Evolutionary conservation across 768 basidiomycete species (phyloP), one percentile per base, ranked within the genome.

Genomic region (Tricholoma hemisulphureum): DNA sequence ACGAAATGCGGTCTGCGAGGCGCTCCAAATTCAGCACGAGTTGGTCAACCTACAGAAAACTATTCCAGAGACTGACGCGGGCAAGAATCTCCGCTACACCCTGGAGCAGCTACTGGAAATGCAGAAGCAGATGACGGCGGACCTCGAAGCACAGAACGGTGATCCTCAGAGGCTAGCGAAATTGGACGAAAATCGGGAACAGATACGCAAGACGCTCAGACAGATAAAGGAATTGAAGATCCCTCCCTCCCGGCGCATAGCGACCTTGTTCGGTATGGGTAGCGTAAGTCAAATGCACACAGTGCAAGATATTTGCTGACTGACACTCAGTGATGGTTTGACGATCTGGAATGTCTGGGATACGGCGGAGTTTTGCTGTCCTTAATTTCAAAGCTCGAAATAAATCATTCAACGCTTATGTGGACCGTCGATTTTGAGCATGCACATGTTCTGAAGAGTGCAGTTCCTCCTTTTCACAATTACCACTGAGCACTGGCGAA

Each of bases 11-110:
- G n/a, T n/a, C n/a, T n/a, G n/a, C n/a, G 26, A 21, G 29, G 29
- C 55, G n/a, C 60, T 65, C 13, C 35, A 51, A 21, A 59, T 66
- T 9, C 66, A 65, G 52, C 24, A 39, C 13, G 66, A 67, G 39
- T 26, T 65, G 13, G 61, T 66, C 2, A 56, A 65, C 7, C 20
- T 58, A 4, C 34, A 45, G 7, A 20, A 28, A 23, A 18, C 18
- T 7, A 52, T 58, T 28, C 50, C 50, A 6, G 29, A 55, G 21
- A 50, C 53, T 14, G 57, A 58, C 6, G 57, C 57, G 3, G 57
- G 57, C 16, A 58, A 53, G 41, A 31, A 11, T 20, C 26, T 58
- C 7, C 24, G 41, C 10, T 41, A 29, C 28, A 43, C 50, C 4
- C 45, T 58, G 8, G 24, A 58, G 32, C 23, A 53, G 14, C 16